Conservation (phyloP, 768 basidiomycete species). For the Tulasnella sp. region DNA sequence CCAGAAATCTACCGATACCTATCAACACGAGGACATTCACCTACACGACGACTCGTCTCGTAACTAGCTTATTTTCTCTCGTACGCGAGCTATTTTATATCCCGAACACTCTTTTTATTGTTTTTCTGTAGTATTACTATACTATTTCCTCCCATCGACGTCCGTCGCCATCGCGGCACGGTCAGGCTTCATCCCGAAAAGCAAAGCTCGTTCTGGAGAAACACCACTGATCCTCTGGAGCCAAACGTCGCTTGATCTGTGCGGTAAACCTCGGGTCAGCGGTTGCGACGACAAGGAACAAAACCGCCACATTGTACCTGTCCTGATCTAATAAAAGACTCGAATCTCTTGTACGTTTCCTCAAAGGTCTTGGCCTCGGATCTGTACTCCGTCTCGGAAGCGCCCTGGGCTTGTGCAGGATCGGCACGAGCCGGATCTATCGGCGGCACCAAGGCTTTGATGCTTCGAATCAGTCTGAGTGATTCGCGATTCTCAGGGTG, state of each 20-base stretch:
- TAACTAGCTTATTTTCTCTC: too few relatives aligned
- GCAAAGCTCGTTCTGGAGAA: background rate
- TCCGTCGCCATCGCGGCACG: background rate
- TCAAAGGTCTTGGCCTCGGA: background rate
- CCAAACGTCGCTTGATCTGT: background rate
- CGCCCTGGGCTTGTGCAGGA: background rate
- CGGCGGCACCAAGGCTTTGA: background rate
- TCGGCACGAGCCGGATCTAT: background rate
- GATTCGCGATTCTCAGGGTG: background rate
- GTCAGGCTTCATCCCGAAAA: background rate
- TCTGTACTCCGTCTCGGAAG: background rate
- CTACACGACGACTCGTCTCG: background rate
- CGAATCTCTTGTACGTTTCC: background rate
- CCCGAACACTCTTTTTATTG: constrained; percentile 34
- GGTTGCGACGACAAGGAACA: background rate
- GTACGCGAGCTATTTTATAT: background rate
- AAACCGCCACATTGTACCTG: background rate
- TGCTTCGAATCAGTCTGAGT: background rate
- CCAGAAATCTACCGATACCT: too few relatives aligned
- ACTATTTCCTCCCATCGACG: background rate
- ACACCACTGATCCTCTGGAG: background rate
- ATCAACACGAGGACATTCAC: background rate
- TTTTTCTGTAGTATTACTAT: background rate
- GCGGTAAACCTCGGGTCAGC: background rate
- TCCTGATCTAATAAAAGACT: background rate